phyloP scores from a whole-genome alignment of 2,329 filamentous ascomycete species.

The Penicillium janthinellum region DNA sequence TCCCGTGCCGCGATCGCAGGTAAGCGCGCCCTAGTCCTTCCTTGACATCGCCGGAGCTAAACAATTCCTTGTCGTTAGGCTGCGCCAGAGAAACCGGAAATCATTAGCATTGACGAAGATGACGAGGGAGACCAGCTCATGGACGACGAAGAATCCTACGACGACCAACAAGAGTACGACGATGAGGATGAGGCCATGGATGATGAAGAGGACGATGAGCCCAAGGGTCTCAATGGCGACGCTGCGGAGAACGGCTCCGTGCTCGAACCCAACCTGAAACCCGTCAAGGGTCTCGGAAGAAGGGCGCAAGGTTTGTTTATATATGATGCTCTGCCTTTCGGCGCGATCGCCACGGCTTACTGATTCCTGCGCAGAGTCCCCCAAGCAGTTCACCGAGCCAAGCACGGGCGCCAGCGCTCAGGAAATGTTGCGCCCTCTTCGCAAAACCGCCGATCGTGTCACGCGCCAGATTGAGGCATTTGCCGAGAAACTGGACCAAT shows the following conservation, averaged over 20 bases:
- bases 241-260: conserved; percentile 32
- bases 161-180: conserved; percentile 29
- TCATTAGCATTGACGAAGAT: conserved; percentile 45
- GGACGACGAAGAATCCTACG: conserved; percentile 30
- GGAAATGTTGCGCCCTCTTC: conserved; percentile 61
- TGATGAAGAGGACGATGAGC: conserved; percentile 31
- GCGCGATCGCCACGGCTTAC: conserved; percentile 13
- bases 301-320: conserved; percentile 17
- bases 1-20: conserved; percentile 17
- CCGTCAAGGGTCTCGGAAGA: conserved; percentile 13
- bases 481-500: conserved; percentile 77
- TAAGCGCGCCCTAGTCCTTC: conserved; percentile 13
- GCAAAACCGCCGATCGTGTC: conserved; percentile 67
- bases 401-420: conserved; percentile 41
- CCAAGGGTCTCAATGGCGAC: conserved; percentile 33
- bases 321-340: background rate
- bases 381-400: conserved; percentile 47
- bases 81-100: conserved; percentile 34
- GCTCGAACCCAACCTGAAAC: conserved; percentile 20
- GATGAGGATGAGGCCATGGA: conserved; percentile 29
- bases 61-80: conserved; percentile 14
- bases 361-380: conserved; percentile 22
- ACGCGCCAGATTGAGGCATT: conserved; percentile 85
- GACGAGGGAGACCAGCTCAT: conserved; percentile 34
- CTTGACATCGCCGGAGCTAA: conserved; percentile 15